phyloP scores from a whole-genome alignment of 768 basidiomycete genomes.

The Boletellus sp. region DNA sequence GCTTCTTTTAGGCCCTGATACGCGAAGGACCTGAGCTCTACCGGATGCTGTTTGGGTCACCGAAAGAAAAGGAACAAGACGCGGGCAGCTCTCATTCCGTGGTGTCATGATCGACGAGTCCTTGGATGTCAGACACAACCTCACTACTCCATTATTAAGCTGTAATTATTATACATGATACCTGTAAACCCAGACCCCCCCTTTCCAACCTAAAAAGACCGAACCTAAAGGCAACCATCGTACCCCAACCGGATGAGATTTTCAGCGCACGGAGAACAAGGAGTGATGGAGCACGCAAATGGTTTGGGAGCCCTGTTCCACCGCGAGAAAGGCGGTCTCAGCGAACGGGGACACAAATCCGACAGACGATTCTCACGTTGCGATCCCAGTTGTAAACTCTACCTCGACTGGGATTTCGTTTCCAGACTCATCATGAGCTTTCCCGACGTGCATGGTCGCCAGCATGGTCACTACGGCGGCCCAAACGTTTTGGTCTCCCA shows the following conservation, averaged over 20 bases:
- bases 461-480: conserved; percentile 30
- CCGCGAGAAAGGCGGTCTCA: neutral
- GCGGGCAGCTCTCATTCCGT: neutral
- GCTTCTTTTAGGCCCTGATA: conserved; percentile 56
- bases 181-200: neutral
- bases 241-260: conserved; percentile 16
- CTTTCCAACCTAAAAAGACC: neutral
- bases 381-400: conserved; percentile 23
- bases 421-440: conserved; percentile 27
- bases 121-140: neutral
- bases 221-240: neutral
- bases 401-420: conserved; percentile 24
- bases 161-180: conserved; percentile 8
- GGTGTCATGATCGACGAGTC: neutral
- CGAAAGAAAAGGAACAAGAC: conserved; percentile 11
- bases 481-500: conserved; percentile 35
- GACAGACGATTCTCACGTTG: conserved; percentile 10
- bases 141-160: conserved; percentile 2
- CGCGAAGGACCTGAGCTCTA: conserved; percentile 77
- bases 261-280: conserved; percentile 12
- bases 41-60: conserved; percentile 40
- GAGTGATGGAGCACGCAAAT: conserved; percentile 22
- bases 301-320: conserved; percentile 20
- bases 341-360: too few species aligned
- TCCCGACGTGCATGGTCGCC: conserved; percentile 27